Conservation (phyloP, 768 basidiomycete species). For the Russula ochroleuca region DNA sequence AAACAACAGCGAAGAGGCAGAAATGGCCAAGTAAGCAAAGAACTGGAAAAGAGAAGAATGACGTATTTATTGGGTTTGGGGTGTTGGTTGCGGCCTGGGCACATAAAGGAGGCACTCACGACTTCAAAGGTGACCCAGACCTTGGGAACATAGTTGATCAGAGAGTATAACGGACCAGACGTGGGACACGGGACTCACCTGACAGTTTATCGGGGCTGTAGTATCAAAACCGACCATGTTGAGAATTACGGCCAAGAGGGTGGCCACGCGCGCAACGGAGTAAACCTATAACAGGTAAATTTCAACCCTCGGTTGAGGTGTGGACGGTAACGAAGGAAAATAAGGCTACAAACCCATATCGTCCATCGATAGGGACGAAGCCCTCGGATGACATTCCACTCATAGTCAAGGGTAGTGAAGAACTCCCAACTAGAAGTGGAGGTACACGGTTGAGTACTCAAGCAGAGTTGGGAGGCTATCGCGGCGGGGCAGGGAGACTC, state of each 20-base stretch:
- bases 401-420: background rate
- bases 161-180: background rate
- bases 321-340: background rate
- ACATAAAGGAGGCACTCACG: background rate
- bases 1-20: background rate
- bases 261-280: constrained; percentile 3
- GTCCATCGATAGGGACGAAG: background rate
- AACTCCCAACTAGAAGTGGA: background rate
- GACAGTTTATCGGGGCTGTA: constrained; percentile 6
- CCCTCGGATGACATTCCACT: background rate
- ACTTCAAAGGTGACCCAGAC: background rate
- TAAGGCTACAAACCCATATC: background rate
- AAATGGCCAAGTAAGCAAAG: background rate
- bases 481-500: background rate
- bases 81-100: background rate
- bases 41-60: background rate
- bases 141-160: background rate
- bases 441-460: background rate
- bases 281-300: constrained; percentile 1
- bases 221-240: constrained; percentile 5
- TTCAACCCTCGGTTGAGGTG: background rate
- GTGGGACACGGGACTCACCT: background rate
- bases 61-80: no score
- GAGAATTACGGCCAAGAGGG: background rate
- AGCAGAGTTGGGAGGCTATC: no score